A percentile compares a stretch with the other conserved stretches of the same genome.
Conservation (phyloP, 768 basidiomycete genomes). For the Gelatoporia subvermispora region DNA sequence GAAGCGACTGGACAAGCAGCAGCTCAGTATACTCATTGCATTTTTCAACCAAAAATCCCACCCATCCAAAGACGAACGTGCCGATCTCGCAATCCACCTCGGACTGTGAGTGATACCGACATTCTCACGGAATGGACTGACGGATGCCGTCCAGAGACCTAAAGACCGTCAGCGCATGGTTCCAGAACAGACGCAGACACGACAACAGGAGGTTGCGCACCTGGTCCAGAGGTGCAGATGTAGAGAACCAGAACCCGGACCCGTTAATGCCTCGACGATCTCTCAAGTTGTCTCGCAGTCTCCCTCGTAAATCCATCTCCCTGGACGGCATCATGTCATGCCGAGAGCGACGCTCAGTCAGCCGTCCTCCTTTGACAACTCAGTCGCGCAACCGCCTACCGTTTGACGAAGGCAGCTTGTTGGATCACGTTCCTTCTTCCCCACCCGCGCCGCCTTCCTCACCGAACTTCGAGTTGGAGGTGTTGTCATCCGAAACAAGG, state of each 20-base stretch:
- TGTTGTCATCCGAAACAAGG: conserved; percentile 35
- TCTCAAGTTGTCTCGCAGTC: background rate
- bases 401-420: conserved; percentile 12
- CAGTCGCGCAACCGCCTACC: no score
- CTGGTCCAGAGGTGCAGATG: conserved; percentile 5
- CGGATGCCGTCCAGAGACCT: conserved; percentile 29
- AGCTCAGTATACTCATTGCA: conserved; percentile 30
- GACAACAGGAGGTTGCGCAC: conserved; percentile 27
- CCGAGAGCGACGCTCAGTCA: conserved; percentile 34
- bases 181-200: conserved; percentile 67
- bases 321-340: conserved; percentile 58
- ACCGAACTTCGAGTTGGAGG: conserved; percentile 23
- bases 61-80: conserved; percentile 39
- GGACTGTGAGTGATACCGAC: conserved; percentile 29
- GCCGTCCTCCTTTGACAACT: background rate
- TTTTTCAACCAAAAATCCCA: conserved; percentile 34
- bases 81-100: conserved; percentile 32
- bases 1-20: conserved; percentile 23
- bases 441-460: conserved; percentile 52
- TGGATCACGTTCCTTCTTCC: conserved; percentile 53
- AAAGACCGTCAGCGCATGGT: conserved; percentile 65
- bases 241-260: conserved; percentile 1
- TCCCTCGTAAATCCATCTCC: conserved; percentile 31
- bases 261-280: background rate
- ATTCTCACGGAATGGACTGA: background rate